Conservation (phyloP, 306 rosid genomes). For the Parietaria judaica region DNA sequence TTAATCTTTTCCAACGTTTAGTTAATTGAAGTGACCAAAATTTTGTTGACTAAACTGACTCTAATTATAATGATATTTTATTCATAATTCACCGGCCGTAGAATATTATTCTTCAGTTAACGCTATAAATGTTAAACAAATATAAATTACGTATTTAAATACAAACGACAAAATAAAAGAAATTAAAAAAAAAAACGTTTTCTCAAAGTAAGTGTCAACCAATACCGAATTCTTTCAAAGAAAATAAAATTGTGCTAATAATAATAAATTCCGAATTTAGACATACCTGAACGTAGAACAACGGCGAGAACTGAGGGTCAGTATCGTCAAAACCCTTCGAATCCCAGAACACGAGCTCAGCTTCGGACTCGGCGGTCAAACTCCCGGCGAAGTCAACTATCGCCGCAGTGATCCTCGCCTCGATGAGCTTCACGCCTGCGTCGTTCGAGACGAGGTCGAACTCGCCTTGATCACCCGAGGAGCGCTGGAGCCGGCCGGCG, state of each 20-base stretch:
- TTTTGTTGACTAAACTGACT: too few species aligned
- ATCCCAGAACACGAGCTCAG: constrained; percentile 57
- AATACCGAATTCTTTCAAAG: too few species aligned
- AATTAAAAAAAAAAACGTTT: too few species aligned
- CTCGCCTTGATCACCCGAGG: constrained; percentile 1
- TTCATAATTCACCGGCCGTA: too few species aligned
- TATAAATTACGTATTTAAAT: too few species aligned
- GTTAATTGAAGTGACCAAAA: too few species aligned
- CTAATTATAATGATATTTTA: too few species aligned
- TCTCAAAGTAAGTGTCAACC: too few species aligned
- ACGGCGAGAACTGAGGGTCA: constrained; percentile 44
- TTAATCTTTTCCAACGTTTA: too few species aligned
- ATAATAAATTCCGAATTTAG: background rate
- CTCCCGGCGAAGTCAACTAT: constrained; percentile 22
- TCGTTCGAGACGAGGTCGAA: constrained; percentile 37
- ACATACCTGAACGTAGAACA: constrained; percentile 51
- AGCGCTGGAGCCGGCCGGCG: constrained; percentile 34
- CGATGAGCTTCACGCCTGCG: constrained; percentile 42
- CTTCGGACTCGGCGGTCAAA: constrained; percentile 21
- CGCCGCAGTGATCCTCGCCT: constrained; percentile 13
- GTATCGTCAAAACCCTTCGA: constrained; percentile 39
- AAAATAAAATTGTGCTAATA: background rate
- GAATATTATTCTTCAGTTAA: too few species aligned
- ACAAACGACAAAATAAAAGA: too few species aligned
- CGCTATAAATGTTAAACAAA: too few species aligned